Evolutionary conservation across 441 rosid species (phyloP), one percentile per base, ranked within the genome.

Genomic region (Rhodomyrtus psidioides): DNA sequence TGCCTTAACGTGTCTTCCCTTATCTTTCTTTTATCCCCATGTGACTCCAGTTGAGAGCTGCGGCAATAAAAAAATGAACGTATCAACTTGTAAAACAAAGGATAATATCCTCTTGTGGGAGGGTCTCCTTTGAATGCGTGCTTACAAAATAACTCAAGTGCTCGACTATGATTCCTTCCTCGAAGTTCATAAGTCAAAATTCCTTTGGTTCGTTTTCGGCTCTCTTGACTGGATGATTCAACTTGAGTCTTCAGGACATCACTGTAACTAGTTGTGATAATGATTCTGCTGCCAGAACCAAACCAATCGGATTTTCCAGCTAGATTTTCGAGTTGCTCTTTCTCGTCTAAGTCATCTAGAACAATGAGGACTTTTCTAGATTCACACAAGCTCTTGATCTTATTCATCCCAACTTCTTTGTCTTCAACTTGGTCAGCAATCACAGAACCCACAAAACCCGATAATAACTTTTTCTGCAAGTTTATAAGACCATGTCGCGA

Each of bases 161-260:
- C 65, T 26, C 13, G 30, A 58, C 14, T 7, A 58, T 9, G 0
- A 10, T 6, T 7, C 65, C 6, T 57, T 5, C 0, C 7, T 0
- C 0, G 7, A 59, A 59, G 19, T 3, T n/a, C 5, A 14, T 59
- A 27, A 59, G 15, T 14, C 2, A 7, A 59, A 27, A 59, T 59
- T 3, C 7, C 21, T 59, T 27, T 2, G 34, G 39, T 6, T 59
- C 27, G 70, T 13, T 59, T 59, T 59, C 6, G 21, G 17, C 14
- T 21, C 34, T 59, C 5, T 59, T 27, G 2, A 59, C 5, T 1
- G 7, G 9, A 59, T 59, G 34, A 59, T 5, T 27, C 2, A 14
- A 5, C 0, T 27, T 6, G 19, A 27, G 65, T 12, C 3, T 13
- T 1, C 4, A 59, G 4, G 21, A 59, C 3, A 14, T 0, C 1